Percentiles rank a stretch among this genome's conserved stretches.
Conservation (phyloP, 305 asterid species). For the Solanum aculeatissimum region DNA sequence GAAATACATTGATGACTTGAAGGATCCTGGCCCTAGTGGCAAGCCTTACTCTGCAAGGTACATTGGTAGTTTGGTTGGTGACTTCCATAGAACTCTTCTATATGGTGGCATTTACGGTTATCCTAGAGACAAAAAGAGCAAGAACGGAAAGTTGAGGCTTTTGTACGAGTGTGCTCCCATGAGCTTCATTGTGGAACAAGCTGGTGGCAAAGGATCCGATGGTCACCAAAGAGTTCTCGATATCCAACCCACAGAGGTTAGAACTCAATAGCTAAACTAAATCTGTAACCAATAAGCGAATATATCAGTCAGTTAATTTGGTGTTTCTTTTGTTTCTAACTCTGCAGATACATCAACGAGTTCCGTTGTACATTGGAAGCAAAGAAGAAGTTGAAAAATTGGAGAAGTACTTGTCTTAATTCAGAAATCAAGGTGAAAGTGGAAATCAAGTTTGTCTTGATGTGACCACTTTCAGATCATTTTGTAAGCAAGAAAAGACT, state of each 20-base stretch:
- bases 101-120: constrained; percentile 95
- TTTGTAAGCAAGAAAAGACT: neutral
- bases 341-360: constrained; percentile 72
- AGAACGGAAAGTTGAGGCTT: constrained; percentile 86
- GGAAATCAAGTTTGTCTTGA: neutral
- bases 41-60: constrained; percentile 88
- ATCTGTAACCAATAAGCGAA: neutral
- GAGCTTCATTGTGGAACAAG: constrained; percentile 96
- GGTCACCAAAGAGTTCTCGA: constrained; percentile 72
- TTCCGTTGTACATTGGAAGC: constrained; percentile 84
- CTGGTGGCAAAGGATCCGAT: constrained; percentile 96
- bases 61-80: constrained; percentile 93
- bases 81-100: constrained; percentile 69
- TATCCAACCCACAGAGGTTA: constrained; percentile 79
- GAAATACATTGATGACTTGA: constrained; percentile 79
- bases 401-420: constrained; percentile 73
- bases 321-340: neutral
- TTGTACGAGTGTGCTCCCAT: constrained; percentile 94
- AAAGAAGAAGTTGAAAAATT: constrained; percentile 78
- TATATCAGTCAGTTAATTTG: neutral
- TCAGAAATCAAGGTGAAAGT: neutral
- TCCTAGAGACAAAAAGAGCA: constrained; percentile 75
- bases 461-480: neutral
- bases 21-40: constrained; percentile 90
- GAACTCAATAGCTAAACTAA: neutral